A percentile compares a stretch with the other conserved stretches of the same genome.
These are phyloP conservation scores for Pelargonium fulgidum DNA, from an alignment of 441 rosid species.

Conservation along the genomic window DNA sequence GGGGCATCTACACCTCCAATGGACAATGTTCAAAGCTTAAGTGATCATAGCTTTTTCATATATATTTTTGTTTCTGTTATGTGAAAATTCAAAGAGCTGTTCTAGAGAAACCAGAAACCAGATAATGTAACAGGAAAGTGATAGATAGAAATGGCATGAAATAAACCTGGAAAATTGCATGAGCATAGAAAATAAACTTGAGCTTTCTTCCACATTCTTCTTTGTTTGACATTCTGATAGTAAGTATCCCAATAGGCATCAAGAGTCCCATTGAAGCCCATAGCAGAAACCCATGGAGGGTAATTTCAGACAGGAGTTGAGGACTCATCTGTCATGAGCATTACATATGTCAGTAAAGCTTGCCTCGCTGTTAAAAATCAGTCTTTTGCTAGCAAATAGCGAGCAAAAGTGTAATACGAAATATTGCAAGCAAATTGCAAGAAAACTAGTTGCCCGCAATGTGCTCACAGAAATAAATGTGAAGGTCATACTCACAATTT, in stretches of 20 bases:
- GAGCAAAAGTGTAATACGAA: too few relatives aligned
- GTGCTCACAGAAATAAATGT: too few relatives aligned
- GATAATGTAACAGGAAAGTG: constrained; percentile 3
- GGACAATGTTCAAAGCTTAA: too few relatives aligned
- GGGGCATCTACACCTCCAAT: constrained; percentile 9
- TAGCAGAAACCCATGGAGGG: constrained; percentile 67
- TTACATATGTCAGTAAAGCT: too few relatives aligned
- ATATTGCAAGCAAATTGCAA: too few relatives aligned
- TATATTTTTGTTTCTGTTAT: too few relatives aligned
- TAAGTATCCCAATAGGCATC: constrained; percentile 68
- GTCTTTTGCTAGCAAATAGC: too few relatives aligned
- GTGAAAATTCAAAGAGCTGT: not conserved
- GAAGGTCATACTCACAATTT: too few relatives aligned
- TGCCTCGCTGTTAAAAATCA: too few relatives aligned
- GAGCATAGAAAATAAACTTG: constrained; percentile 53
- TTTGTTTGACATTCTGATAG: constrained; percentile 59
- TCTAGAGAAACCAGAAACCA: not conserved
- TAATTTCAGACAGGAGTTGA: constrained; percentile 36
- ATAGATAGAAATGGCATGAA: not conserved
- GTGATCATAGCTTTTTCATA: too few relatives aligned
- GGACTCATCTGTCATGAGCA: constrained; percentile 21
- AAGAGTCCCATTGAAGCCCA: constrained; percentile 86
- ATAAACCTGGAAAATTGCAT: constrained; percentile 57
- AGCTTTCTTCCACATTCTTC: constrained; percentile 36
- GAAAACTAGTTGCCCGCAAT: too few relatives aligned